These are phyloP conservation scores for Fusarium chlamydosporum DNA, from an alignment of 2,329 filamentous ascomycete species.

Conservation along the genomic window DNA sequence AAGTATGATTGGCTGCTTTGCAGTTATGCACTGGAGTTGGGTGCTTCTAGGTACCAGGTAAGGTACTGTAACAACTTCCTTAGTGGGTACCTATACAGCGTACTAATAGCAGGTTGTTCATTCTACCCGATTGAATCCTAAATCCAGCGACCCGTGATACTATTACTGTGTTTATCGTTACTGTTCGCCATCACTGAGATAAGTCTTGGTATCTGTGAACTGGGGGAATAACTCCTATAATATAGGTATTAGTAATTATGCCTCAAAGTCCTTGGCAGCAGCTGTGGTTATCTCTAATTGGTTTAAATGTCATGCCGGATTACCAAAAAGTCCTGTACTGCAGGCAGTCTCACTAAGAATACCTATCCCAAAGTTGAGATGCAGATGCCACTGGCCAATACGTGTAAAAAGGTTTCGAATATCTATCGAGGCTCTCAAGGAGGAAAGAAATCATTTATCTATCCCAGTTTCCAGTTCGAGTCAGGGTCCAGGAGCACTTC, in stretches of 20 bases:
- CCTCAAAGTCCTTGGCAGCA: neutral
- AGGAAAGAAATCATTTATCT: neutral
- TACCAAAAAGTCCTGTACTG: neutral
- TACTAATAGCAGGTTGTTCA: too few species aligned
- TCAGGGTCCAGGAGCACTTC: slow-evolving; percentile 10
- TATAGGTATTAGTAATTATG: too few species aligned
- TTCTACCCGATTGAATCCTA: too few species aligned
- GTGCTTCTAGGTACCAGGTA: neutral
- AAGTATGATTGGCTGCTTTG: slow-evolving; percentile 29
- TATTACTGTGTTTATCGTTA: neutral
- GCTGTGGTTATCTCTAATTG: neutral
- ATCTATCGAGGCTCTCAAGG: neutral
- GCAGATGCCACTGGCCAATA: neutral
- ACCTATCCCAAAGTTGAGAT: neutral
- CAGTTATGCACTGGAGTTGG: neutral
- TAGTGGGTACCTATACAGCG: too few species aligned
- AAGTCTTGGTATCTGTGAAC: neutral
- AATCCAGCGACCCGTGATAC: neutral
- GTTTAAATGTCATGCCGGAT: neutral
- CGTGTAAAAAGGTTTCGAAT: neutral
- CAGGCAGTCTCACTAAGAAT: too few species aligned
- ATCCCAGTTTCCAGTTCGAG: neutral
- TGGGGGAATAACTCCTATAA: neutral
- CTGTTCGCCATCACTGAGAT: neutral
- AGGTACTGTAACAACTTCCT: neutral